These are phyloP conservation scores for Leucoagaricus sp. DNA, from an alignment of 1,284 basidiomycete genomes.

Conservation along the genomic window DNA sequence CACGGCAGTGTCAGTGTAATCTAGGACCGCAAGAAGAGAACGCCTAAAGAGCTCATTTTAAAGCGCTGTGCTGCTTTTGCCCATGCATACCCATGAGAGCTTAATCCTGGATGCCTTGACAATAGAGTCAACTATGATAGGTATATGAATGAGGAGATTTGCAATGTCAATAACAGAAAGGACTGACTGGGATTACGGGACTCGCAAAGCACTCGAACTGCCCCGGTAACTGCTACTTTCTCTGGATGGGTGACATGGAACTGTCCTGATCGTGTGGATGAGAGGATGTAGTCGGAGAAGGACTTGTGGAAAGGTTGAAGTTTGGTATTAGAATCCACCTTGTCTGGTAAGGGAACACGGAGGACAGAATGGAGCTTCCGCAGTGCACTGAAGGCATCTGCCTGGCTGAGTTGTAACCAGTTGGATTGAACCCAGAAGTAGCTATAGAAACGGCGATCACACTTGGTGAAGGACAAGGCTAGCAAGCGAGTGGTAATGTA, in stretches of 20 bases:
- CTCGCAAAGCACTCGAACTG: not conserved
- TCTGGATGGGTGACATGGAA: not conserved
- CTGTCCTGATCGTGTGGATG: not conserved
- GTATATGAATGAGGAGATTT: not conserved
- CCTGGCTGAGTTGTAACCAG: not conserved
- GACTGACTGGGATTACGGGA: not conserved
- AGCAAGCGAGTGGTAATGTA: not conserved
- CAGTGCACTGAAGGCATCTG: not conserved
- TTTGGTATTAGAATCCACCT: not conserved
- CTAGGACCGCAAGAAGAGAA: not conserved
- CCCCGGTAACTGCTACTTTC: not conserved
- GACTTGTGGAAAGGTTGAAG: not conserved
- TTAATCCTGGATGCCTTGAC: not conserved
- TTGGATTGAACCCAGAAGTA: not conserved
- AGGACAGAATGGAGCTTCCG: slow-evolving; percentile 6
- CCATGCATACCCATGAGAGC: not conserved
- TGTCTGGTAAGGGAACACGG: not conserved
- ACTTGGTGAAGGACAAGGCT: not conserved
- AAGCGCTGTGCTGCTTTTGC: not conserved
- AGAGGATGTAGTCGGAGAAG: not conserved
- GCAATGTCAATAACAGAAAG: not conserved
- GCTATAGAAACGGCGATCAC: no score
- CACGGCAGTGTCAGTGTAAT: not conserved
- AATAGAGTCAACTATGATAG: not conserved
- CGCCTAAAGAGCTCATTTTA: not conserved